phyloP scores from a whole-genome alignment of 2,329 filamentous ascomycete genomes.

The Atkinsonella texensis region DNA sequence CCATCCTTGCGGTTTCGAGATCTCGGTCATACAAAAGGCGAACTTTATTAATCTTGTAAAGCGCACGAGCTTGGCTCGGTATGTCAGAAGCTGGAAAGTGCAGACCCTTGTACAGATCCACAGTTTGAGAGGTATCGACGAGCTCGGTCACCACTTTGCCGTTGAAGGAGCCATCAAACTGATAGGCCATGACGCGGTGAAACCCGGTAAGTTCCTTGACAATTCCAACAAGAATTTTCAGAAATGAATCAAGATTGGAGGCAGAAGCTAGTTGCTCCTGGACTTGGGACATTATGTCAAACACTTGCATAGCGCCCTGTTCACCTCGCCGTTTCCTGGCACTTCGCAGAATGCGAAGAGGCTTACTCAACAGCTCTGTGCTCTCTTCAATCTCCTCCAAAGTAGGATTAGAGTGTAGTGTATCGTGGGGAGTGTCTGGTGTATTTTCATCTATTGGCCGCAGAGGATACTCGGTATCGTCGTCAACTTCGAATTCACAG shows the following conservation, averaged over 20 bases:
- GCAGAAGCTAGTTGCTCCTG: slow-evolving; percentile 75
- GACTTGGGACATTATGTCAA: slow-evolving; percentile 84
- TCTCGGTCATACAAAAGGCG: slow-evolving; percentile 79
- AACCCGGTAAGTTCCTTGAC: slow-evolving; percentile 86
- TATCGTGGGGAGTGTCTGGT: slow-evolving; percentile 58
- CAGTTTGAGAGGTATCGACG: slow-evolving; percentile 66
- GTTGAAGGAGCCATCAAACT: slow-evolving; percentile 75
- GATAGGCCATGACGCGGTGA: slow-evolving; percentile 86
- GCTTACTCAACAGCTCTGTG: slow-evolving; percentile 63
- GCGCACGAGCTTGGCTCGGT: slow-evolving; percentile 71
- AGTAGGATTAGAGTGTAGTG: slow-evolving; percentile 59
- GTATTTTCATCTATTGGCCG: slow-evolving; percentile 47
- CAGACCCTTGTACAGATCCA: slow-evolving; percentile 75
- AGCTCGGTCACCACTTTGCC: slow-evolving; percentile 80
- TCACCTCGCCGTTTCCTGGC: slow-evolving; percentile 66
- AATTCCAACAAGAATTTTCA: slow-evolving; percentile 74
- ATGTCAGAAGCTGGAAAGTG: slow-evolving; percentile 86
- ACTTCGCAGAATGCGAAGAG: slow-evolving; percentile 63
- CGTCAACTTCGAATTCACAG: slow-evolving; percentile 80
- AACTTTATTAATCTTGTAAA: slow-evolving; percentile 85
- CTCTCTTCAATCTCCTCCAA: slow-evolving; percentile 63
- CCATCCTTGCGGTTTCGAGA: slow-evolving; percentile 64
- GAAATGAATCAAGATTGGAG: slow-evolving; percentile 55
- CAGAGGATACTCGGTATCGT: slow-evolving; percentile 58
- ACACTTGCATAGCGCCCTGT: slow-evolving; percentile 77